A percentile compares a stretch with the other conserved stretches of the same genome.
These are phyloP conservation scores for Corymbia maculata DNA, from an alignment of 345 rosid species.

Conservation along the genomic window DNA sequence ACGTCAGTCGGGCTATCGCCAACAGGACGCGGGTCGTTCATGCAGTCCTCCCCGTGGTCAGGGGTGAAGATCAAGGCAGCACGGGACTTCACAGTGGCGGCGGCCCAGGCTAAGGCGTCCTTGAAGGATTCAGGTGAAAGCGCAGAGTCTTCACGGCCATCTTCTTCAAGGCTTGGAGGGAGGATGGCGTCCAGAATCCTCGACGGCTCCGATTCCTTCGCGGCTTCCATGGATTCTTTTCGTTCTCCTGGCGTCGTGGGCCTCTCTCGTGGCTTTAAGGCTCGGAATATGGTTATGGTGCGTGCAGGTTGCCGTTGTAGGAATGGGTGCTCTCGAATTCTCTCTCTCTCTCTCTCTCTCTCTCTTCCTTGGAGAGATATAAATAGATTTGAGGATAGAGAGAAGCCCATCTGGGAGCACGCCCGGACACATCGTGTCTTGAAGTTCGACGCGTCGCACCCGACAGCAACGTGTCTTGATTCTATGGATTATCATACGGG, in stretches of 20 bases:
- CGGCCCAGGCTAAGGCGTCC: slow-evolving; percentile 54
- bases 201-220: not conserved
- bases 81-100: slow-evolving; percentile 41
- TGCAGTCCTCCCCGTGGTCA: slow-evolving; percentile 10
- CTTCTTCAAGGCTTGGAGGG: slow-evolving; percentile 52
- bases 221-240: not conserved
- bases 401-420: not conserved
- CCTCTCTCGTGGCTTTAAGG: not conserved
- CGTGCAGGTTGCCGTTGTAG: not conserved
- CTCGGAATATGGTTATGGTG: not conserved
- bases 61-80: slow-evolving; percentile 31
- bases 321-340: not conserved
- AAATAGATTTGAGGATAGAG: not conserved
- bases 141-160: slow-evolving; percentile 52
- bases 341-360: not conserved
- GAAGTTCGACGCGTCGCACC: not conserved
- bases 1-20: not conserved
- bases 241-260: not conserved
- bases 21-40: not conserved
- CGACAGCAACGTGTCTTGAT: not conserved
- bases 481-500: not conserved
- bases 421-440: not conserved
- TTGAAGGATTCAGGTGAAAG: slow-evolving; percentile 45
- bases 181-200: slow-evolving; percentile 33
- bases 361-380: not conserved